Evolutionary conservation across 192 early-diverging fungal species (phyloP).

Genomic region (Dissophora globulifera): DNA sequence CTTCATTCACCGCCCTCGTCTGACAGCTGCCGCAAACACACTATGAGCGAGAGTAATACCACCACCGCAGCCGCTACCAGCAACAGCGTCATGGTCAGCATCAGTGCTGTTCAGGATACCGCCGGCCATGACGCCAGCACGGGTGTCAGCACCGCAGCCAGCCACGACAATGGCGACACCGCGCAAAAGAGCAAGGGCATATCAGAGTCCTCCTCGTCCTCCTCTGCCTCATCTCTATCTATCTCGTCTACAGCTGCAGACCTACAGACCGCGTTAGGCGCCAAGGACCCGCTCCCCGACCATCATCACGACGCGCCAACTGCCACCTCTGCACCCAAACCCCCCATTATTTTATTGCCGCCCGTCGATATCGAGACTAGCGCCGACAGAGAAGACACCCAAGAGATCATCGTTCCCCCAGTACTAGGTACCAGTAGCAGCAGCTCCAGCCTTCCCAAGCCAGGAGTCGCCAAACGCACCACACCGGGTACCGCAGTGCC

Average conservation of each 20-base stretch:
- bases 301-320: no score
- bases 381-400: background rate
- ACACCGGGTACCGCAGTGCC: background rate
- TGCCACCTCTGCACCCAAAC: conserved; percentile 5
- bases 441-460: background rate
- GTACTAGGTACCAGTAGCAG: background rate
- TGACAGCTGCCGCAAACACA: background rate
- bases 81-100: conserved; percentile 18
- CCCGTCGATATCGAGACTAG: conserved; percentile 36
- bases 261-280: no score
- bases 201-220: background rate
- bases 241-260: background rate
- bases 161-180: no score
- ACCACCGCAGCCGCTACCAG: no score
- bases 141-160: background rate
- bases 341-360: conserved; percentile 29
- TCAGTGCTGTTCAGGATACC: conserved; percentile 34
- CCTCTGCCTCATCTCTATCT: background rate
- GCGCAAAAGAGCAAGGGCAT: background rate
- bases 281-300: no score
- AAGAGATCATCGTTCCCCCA: conserved; percentile 23
- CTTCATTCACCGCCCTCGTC: no score
- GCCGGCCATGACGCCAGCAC: background rate
- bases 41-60: background rate
- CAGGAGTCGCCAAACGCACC: conserved; percentile 2